Conservation (phyloP, 2,329 filamentous ascomycete species). For the Grosmannia serpens region DNA sequence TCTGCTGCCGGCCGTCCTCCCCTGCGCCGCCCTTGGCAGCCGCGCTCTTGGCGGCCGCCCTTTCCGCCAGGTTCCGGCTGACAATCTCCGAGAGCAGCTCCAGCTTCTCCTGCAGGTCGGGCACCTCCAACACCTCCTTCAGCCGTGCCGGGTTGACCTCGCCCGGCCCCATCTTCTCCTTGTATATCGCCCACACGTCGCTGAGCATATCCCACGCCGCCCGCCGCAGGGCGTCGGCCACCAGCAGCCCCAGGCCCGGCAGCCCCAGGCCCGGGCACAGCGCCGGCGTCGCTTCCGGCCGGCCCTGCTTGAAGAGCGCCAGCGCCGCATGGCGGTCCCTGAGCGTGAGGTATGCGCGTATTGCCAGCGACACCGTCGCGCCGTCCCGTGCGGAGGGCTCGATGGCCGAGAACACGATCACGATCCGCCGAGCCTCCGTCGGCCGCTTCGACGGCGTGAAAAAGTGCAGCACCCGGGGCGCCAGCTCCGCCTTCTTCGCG, state of each 20-base stretch:
- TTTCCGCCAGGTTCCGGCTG: neutral
- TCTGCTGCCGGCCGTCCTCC: neutral
- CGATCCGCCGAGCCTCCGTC: slow-evolving; percentile 33
- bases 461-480: slow-evolving; percentile 25
- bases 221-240: slow-evolving; percentile 27
- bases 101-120: neutral
- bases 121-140: neutral
- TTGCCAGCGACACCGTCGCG: slow-evolving; percentile 25
- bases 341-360: slow-evolving; percentile 30
- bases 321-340: slow-evolving; percentile 27
- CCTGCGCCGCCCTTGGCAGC: neutral
- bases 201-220: slow-evolving; percentile 24
- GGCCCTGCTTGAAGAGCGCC: slow-evolving; percentile 25
- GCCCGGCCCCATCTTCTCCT: neutral
- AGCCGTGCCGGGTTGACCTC: neutral
- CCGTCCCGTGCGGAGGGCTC: slow-evolving; percentile 27
- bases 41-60: neutral
- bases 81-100: neutral
- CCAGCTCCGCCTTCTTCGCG: slow-evolving; percentile 17
- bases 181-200: slow-evolving; percentile 26
- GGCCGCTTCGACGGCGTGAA: slow-evolving; percentile 30
- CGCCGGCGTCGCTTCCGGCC: slow-evolving; percentile 14
- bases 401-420: slow-evolving; percentile 30
- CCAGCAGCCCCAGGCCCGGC: slow-evolving; percentile 31
- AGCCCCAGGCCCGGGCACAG: neutral